Conservation (phyloP, 2,329 filamentous ascomycete genomes). For the Acrodontium crateriforme region DNA sequence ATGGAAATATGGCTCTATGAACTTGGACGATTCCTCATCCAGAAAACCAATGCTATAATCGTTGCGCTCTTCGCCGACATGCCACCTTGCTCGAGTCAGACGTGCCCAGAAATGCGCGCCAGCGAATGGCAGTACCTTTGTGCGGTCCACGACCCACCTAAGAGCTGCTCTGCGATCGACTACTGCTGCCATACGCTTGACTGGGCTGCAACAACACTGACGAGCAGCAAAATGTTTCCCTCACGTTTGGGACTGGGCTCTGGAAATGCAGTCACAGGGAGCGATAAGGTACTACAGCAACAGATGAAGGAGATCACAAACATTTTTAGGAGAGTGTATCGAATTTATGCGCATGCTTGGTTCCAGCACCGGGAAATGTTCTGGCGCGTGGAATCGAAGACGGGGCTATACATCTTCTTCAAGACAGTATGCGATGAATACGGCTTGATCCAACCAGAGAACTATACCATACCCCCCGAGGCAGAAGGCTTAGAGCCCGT, state of each 20-base stretch:
- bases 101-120: conserved; percentile 96
- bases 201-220: conserved; percentile 90
- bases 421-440: conserved; percentile 94
- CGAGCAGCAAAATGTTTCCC: conserved; percentile 88
- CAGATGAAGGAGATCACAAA: conserved; percentile 80
- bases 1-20: conserved; percentile 93
- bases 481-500: conserved; percentile 63
- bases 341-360: conserved; percentile 98
- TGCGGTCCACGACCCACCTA: conserved; percentile 91
- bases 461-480: conserved; percentile 88
- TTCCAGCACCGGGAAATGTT: conserved; percentile 94
- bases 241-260: conserved; percentile 55
- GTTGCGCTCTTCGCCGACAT: conserved; percentile 84
- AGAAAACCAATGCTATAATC: conserved; percentile 85
- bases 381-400: conserved; percentile 80
- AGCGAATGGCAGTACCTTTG: conserved; percentile 99
- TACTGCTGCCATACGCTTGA: conserved; percentile 98
- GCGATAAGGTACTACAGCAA: conserved; percentile 27
- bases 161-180: conserved; percentile 94
- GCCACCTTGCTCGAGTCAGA: conserved; percentile 74
- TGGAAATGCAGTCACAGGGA: conserved; percentile 5
- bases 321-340: conserved; percentile 84
- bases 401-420: conserved; percentile 92
- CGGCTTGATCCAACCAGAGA: conserved; percentile 77
- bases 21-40: conserved; percentile 87